phyloP scores from a whole-genome alignment of 2,329 filamentous ascomycete genomes.

The Aspergillus pseudoterreus region DNA sequence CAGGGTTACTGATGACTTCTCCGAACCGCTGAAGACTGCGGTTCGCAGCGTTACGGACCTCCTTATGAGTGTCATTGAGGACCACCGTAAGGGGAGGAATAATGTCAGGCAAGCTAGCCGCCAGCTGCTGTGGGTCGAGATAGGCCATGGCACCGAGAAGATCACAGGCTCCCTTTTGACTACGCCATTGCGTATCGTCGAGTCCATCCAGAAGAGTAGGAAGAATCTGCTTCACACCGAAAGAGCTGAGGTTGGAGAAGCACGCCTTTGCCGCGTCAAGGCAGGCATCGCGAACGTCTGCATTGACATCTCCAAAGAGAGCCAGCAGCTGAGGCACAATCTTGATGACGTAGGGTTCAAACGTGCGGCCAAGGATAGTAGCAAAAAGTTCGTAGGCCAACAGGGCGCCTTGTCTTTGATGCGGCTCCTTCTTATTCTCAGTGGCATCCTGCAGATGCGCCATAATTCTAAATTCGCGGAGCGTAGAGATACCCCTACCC shows the following conservation, averaged over 20 bases:
- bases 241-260: conserved; percentile 90
- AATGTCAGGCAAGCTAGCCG: conserved; percentile 87
- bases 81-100: conserved; percentile 93
- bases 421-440: conserved; percentile 93
- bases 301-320: conserved; percentile 83
- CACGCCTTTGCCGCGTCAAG: conserved; percentile 90
- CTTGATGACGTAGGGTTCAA: conserved; percentile 95
- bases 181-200: conserved; percentile 95
- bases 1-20: conserved; percentile 96
- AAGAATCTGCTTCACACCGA: conserved; percentile 89
- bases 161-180: conserved; percentile 96
- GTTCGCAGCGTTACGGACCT: conserved; percentile 87
- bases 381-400: conserved; percentile 89
- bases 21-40: conserved; percentile 96
- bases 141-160: conserved; percentile 98
- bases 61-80: conserved; percentile 96
- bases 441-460: conserved; percentile 72
- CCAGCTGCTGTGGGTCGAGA: conserved; percentile 90
- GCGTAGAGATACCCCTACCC: conserved; percentile 76
- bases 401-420: conserved; percentile 83
- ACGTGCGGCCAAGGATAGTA: conserved; percentile 77
- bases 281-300: conserved; percentile 88
- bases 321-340: conserved; percentile 86
- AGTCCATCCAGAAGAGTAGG: conserved; percentile 88
- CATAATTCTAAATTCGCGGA: conserved; percentile 84